Evolutionary conservation across 495 filamentous ascomycete species (phyloP).

Genomic region (Tirmania nivea): DNA sequence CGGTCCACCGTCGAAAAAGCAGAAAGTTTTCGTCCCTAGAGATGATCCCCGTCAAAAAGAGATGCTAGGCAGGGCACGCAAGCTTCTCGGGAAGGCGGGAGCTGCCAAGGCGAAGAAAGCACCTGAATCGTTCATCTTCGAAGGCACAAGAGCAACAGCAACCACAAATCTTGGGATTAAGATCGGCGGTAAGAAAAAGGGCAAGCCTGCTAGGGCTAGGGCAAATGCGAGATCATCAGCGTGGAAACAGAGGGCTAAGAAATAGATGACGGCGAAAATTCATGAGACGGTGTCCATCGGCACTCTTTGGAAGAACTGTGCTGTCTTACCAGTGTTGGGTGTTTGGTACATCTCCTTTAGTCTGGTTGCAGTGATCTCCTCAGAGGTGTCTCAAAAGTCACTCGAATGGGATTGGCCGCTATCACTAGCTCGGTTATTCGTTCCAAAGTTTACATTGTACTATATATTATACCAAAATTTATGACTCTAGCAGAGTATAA

Average conservation of each 20-base stretch:
- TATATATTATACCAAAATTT: too few species aligned
- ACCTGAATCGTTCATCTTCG: constrained; percentile 38
- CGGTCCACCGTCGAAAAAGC: constrained; percentile 18
- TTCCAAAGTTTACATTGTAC: too few species aligned
- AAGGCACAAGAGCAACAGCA: constrained; percentile 62
- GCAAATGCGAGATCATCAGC: constrained; percentile 39
- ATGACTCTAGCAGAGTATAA: too few species aligned
- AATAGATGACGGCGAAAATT: constrained; percentile 13
- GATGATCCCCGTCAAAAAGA: constrained; percentile 45
- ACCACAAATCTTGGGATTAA: constrained; percentile 42
- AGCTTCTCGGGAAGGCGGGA: constrained; percentile 61
- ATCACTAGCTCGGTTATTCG: too few species aligned
- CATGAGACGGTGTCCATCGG: too few species aligned
- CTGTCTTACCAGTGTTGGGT: too few species aligned
- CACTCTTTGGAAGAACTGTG: too few species aligned
- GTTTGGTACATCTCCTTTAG: too few species aligned
- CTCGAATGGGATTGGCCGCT: too few species aligned
- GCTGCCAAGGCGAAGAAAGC: constrained; percentile 38
- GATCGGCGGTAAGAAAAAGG: constrained; percentile 39
- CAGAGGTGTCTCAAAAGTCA: too few species aligned
- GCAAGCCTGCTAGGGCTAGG: constrained; percentile 28
- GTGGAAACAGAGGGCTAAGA: constrained; percentile 39
- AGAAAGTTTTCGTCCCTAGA: constrained; percentile 36
- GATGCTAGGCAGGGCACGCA: constrained; percentile 53
- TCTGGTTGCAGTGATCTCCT: too few species aligned